Base-by-base conservation (phyloP, 352 stramenopile genomes). In the Globisporangium canariense region DNA sequence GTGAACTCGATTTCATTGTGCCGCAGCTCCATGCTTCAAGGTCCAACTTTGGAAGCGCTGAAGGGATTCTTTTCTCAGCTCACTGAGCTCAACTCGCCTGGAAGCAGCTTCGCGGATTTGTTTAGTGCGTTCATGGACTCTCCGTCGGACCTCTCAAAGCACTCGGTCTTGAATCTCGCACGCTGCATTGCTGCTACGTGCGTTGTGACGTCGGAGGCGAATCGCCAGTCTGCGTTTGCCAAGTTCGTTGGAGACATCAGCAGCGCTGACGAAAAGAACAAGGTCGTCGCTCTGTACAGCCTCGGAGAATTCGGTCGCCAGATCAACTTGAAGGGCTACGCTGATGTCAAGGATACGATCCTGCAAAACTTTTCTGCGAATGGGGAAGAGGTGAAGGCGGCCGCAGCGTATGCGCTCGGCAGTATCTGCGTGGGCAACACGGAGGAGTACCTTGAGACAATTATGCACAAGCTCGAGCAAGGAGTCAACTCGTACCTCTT, bases 351-450 rank as follows among this genome's bases (percentile, higher is more conserved):
- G 70, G 77, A 77, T 13, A 89, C 96, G 36, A 96, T 98, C 73
- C 69, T 98, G 32, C 71, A 86, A 18, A 94, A 85, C 60, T 98
- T 99, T 62, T 78, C 67, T n/a, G 63, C 73, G 67, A 25, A 83
- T 62, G 75, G 65, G 10, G 97, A 99, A 70, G 97, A 99, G 67
- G 84, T 98, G 45, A 99, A 99, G 83, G 86, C 97, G 34, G 97
- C 97, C 16, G 96, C 98, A 4, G 96, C 97, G 18, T 98, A 98
- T 77, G 96, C 97, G 4, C 78, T 99, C 46, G 98, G 98, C 25
- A 97, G 94, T 62, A 93, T 98, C 52, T 96, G 96, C 53, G 93
- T 99, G 8, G 96, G 97, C 47, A 97, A 97, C 69, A 96, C 96
- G 88, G 73, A 76, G 58, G 77, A 89, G 53, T 97, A 94, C 58